phyloP scores from a whole-genome alignment of 176 grass and related monocot species.

The Carex scoparia region DNA sequence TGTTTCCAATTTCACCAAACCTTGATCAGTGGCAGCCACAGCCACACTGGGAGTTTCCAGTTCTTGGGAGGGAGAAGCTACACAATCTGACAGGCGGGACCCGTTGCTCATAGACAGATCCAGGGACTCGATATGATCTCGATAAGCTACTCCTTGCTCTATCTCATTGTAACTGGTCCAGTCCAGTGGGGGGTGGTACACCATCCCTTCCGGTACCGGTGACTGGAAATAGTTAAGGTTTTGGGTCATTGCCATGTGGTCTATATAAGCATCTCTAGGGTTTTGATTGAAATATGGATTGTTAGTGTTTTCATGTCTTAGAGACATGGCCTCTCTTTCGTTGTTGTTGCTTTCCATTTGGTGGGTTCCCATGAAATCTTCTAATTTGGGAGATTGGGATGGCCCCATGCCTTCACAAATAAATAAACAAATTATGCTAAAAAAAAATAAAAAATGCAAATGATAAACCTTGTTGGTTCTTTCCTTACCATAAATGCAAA shows the following conservation, averaged over 20 bases:
- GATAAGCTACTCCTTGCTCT: constrained; percentile 21
- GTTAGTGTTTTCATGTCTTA: constrained; percentile 36
- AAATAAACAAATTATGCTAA: constrained; percentile 5
- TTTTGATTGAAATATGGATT: constrained; percentile 60
- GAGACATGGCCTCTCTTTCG: constrained; percentile 37
- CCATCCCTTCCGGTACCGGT: constrained; percentile 52
- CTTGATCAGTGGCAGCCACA: constrained; percentile 20
- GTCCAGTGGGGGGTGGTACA: constrained; percentile 44
- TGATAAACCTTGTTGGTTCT: not conserved
- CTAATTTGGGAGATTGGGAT: constrained; percentile 77
- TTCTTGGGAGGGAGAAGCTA: constrained; percentile 40
- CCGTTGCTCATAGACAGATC: constrained; percentile 91
- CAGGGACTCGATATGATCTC: constrained; percentile 45
- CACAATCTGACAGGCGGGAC: constrained; percentile 57
- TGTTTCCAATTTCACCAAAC: constrained; percentile 28
- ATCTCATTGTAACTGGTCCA: constrained; percentile 17
- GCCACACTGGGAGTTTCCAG: constrained; percentile 23
- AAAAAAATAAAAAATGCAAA: constrained; percentile 10
- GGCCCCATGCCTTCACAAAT: constrained; percentile 58
- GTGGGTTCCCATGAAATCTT: constrained; percentile 85
- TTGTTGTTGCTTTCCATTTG: constrained; percentile 29
- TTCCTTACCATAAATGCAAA: constrained; percentile 12
- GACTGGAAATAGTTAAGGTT: constrained; percentile 52
- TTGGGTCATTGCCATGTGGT: constrained; percentile 28
- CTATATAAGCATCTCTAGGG: constrained; percentile 19